These are phyloP conservation scores for Rhodotorula glutinis DNA, from an alignment of 1,284 basidiomycete genomes.

Conservation along the genomic window DNA sequence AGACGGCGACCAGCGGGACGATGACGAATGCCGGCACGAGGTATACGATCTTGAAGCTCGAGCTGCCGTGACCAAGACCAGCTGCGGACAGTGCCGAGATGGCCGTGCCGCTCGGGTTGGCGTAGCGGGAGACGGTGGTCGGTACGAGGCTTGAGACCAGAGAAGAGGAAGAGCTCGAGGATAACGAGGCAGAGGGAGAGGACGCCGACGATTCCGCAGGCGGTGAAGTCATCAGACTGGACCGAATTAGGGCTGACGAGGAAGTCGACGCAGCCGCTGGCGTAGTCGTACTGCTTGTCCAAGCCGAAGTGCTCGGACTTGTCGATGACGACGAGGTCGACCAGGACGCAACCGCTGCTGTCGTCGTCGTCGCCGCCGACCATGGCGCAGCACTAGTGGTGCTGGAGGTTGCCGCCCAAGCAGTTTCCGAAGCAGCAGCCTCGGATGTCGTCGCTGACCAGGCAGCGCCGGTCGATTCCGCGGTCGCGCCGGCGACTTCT, in stretches of 20 bases:
- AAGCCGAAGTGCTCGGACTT: neutral
- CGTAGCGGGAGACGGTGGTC: constrained; percentile 4
- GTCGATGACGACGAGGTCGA: neutral
- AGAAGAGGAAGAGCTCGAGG: neutral
- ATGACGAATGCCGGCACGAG: constrained; percentile 36
- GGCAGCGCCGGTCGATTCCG: neutral
- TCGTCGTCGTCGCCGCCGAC: neutral
- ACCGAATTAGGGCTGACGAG: neutral
- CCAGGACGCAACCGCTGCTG: neutral
- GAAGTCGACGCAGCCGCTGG: neutral
- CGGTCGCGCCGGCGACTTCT: neutral
- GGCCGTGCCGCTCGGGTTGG: neutral
- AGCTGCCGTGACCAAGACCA: neutral
- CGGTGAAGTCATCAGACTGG: neutral
- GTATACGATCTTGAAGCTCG: constrained; percentile 29
- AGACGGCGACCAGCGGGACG: constrained; percentile 20
- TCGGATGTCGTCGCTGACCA: neutral
- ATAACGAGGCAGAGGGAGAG: neutral
- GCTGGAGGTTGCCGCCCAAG: neutral
- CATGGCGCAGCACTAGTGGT: neutral
- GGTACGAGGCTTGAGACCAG: neutral
- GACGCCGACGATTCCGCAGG: neutral
- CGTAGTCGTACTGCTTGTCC: neutral
- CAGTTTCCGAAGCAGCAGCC: neutral
- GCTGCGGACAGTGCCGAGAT: constrained; percentile 1